Percentiles rank a stretch among this genome's conserved stretches.
phyloP scores from a whole-genome alignment of 202 grass and related monocot genomes.

The Setaria italica region DNA sequence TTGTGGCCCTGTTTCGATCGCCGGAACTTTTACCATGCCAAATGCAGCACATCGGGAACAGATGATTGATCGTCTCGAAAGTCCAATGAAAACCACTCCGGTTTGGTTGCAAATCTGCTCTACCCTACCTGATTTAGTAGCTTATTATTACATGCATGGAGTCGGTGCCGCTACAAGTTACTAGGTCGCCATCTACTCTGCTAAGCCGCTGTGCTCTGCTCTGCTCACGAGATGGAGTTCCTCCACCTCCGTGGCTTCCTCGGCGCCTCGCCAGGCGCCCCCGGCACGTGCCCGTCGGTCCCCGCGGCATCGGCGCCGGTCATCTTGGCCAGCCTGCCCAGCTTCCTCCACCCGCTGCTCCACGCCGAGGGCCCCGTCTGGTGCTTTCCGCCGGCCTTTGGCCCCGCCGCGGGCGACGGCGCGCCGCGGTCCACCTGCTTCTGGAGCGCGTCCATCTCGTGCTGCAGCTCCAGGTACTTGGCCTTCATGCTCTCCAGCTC shows the following conservation, averaged over 20 bases:
- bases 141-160: neutral
- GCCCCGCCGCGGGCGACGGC: slow-evolving; percentile 31
- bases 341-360: slow-evolving; percentile 84
- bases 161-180: neutral
- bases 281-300: slow-evolving; percentile 11
- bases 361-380: slow-evolving; percentile 60
- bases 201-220: neutral
- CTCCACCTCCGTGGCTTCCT: slow-evolving; percentile 89
- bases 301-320: slow-evolving; percentile 60
- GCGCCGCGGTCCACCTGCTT: slow-evolving; percentile 68
- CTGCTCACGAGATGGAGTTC: slow-evolving; percentile 90
- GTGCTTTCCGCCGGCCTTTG: neutral
- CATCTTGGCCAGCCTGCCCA: slow-evolving; percentile 87
- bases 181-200: neutral
- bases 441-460: slow-evolving; percentile 87
- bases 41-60: slow-evolving; percentile 17
- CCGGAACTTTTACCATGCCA: neutral
- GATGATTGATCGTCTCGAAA: neutral
- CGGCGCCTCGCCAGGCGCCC: slow-evolving; percentile 41
- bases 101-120: neutral
- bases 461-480: slow-evolving; percentile 97
- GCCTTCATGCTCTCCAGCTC: slow-evolving; percentile 96
- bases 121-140: neutral
- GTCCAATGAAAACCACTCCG: neutral
- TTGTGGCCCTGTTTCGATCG: neutral